Evolutionary conservation across 805 yeast species (phyloP).

Genomic region (Barnettozyma salicaria): DNA sequence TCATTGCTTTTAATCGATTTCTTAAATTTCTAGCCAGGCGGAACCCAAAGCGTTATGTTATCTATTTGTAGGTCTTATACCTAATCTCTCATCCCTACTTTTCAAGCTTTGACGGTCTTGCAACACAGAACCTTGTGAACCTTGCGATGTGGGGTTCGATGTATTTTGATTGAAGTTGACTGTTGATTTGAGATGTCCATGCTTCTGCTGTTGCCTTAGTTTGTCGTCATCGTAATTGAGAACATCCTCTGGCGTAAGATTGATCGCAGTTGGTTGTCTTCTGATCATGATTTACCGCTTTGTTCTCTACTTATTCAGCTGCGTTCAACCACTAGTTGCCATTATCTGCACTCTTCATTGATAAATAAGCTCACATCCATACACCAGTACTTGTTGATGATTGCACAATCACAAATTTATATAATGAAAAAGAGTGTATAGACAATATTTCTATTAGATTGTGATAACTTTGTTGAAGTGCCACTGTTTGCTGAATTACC

Average conservation of each 20-base stretch:
- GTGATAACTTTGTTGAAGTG: too few relatives aligned
- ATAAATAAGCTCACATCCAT: too few relatives aligned
- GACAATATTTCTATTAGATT: too few relatives aligned
- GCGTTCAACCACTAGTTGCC: too few relatives aligned
- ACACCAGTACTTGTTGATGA: constrained; percentile 3
- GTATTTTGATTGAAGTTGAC: constrained; percentile 18
- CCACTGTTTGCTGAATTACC: too few relatives aligned
- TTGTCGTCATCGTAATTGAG: constrained; percentile 28
- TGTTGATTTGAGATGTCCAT: background rate
- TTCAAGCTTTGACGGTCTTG: constrained; percentile 11
- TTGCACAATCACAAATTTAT: background rate
- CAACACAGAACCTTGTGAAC: constrained; percentile 11
- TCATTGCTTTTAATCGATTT: background rate
- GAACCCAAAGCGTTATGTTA: too few relatives aligned
- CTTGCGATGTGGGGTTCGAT: constrained; percentile 5
- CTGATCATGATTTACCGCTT: constrained; percentile 64
- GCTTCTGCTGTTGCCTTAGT: constrained; percentile 7
- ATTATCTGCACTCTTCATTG: too few relatives aligned
- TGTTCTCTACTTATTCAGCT: too few relatives aligned
- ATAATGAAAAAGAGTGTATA: too few relatives aligned
- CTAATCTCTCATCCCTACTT: constrained; percentile 22
- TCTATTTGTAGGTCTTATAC: constrained; percentile 13
- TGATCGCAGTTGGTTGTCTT: constrained; percentile 64
- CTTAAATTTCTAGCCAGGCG: too few relatives aligned
- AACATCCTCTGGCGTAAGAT: constrained; percentile 64